phyloP scores from a whole-genome alignment of 169 alveolate species.

The Eimeria falciformis region DNA sequence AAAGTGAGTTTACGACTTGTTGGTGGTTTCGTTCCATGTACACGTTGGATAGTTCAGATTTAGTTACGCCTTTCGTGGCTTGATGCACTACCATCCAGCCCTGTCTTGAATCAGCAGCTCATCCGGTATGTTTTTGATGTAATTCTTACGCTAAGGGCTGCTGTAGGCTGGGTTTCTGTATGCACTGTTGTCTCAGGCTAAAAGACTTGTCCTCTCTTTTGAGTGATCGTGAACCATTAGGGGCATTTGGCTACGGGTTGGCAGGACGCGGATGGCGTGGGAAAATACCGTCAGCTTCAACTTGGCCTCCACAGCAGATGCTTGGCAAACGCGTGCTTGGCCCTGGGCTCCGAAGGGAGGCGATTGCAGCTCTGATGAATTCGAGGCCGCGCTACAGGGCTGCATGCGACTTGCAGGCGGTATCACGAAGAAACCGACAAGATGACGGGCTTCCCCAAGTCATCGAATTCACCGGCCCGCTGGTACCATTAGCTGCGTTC shows the following conservation, averaged over 20 bases:
- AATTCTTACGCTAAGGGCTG: neutral
- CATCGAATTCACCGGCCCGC: constrained; percentile 58
- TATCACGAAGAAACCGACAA: constrained; percentile 2
- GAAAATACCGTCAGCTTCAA: neutral
- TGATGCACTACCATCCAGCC: too few relatives aligned
- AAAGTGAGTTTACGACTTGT: constrained; percentile 2
- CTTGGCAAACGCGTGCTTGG: neutral
- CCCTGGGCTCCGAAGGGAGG: constrained; percentile 8
- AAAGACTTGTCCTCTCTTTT: constrained; percentile 51
- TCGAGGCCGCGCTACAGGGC: neutral
- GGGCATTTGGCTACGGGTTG: constrained; percentile 65
- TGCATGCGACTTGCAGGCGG: constrained; percentile 36
- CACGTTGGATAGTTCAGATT: neutral
- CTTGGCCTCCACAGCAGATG: constrained; percentile 59
- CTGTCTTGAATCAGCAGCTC: neutral
- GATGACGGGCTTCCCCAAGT: constrained; percentile 33
- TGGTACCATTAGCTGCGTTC: constrained; percentile 64
- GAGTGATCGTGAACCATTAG: constrained; percentile 58
- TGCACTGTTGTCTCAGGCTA: constrained; percentile 10
- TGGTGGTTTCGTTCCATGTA: neutral
- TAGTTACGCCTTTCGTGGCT: too few relatives aligned
- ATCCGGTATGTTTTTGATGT: neutral
- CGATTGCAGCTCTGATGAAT: neutral
- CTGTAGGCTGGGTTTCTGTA: neutral
- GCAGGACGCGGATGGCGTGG: constrained; percentile 65